Base-by-base conservation (phyloP, 1,284 basidiomycete genomes). In the Papiliotrema terrestris region DNA sequence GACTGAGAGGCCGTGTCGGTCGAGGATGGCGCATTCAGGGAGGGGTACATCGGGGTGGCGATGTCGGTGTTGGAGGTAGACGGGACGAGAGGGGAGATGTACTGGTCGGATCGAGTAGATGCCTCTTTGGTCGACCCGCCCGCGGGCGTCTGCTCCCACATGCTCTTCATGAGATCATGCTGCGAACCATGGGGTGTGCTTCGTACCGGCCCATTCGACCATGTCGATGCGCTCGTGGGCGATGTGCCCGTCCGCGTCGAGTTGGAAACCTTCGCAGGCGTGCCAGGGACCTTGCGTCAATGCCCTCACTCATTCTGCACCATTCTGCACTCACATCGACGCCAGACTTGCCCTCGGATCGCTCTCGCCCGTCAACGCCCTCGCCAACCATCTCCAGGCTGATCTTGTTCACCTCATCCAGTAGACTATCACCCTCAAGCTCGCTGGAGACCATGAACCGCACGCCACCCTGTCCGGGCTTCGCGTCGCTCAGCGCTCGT, bases 391-490 rank as follows among this genome's bases (percentile, higher is more conserved):
- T 67, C 52, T 74, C 73, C 46, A 77, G 57, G 53, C 71, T 75
- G 67, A 74, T 75, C 64, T 75, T 74, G 59, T 76, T 75, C 9
- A 77, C 68, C 57, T 77, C 75, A 26, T 76, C 71, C 17, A 77
- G 58, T 23, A 77, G 56, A 49, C 71, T 73, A 51, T 77, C 74
- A 5, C 70, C 73, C 41, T 78, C 74, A 2, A 77, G 61, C 56
- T 78, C 76, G 52, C 70, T 73, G 2, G 72, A 70, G 0, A 77
- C 74, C 71, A 76, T 75, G 63, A 78, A 78, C 19, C 74, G 60
- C 6, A 77, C 73, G 11, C 29, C 29, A 11, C 6, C 29, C 29
- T 32, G 29, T 13, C 70, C 67, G 2, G 68, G 64, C 43, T 68
- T 67, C 25, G 54, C 45, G 22, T 70, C 67, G 13, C 26, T 37